A percentile compares a stretch with the other conserved stretches of the same genome.
phyloP scores from a whole-genome alignment of 2,329 filamentous ascomycete genomes.

The Diaporthe sp. region DNA sequence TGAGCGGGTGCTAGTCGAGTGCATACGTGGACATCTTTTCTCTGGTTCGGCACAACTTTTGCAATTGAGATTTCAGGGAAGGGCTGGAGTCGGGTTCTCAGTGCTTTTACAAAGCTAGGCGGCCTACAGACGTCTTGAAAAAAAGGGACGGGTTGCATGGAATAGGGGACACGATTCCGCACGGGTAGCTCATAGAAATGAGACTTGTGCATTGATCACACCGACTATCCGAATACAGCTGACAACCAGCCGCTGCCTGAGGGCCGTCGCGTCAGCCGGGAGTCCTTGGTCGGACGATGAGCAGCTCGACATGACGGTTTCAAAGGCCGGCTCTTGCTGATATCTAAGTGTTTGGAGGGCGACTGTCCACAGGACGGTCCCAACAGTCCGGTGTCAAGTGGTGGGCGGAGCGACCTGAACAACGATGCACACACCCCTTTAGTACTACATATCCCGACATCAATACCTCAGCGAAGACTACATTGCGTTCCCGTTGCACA shows the following conservation, averaged over 20 bases:
- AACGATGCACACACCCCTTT: slow-evolving; percentile 1
- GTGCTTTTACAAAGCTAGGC: slow-evolving; percentile 41
- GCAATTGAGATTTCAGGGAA: slow-evolving; percentile 41
- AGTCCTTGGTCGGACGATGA: slow-evolving; percentile 4
- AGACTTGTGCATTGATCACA: slow-evolving; percentile 49
- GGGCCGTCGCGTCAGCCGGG: neutral
- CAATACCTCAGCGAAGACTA: slow-evolving; percentile 17
- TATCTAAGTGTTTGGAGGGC: slow-evolving; percentile 18
- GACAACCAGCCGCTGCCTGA: neutral
- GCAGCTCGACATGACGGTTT: neutral
- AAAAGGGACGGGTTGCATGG: slow-evolving; percentile 48
- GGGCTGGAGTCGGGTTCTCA: slow-evolving; percentile 43
- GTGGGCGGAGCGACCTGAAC: neutral
- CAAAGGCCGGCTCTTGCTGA: neutral
- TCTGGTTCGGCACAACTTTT: slow-evolving; percentile 26
- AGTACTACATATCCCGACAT: slow-evolving; percentile 10
- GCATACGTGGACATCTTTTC: slow-evolving; percentile 35
- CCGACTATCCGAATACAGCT: slow-evolving; percentile 27
- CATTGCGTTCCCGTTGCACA: neutral
- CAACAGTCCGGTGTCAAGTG: neutral
- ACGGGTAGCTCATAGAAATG: slow-evolving; percentile 50
- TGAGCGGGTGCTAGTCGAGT: slow-evolving; percentile 39
- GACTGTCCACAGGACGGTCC: neutral
- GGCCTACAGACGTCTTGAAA: slow-evolving; percentile 40
- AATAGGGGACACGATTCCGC: slow-evolving; percentile 45